A percentile compares a stretch with the other conserved stretches of the same genome.
Evolutionary conservation across 225 moss, liverwort and hornwort species (phyloP).

Genomic region (Marchantia paleacea): DNA sequence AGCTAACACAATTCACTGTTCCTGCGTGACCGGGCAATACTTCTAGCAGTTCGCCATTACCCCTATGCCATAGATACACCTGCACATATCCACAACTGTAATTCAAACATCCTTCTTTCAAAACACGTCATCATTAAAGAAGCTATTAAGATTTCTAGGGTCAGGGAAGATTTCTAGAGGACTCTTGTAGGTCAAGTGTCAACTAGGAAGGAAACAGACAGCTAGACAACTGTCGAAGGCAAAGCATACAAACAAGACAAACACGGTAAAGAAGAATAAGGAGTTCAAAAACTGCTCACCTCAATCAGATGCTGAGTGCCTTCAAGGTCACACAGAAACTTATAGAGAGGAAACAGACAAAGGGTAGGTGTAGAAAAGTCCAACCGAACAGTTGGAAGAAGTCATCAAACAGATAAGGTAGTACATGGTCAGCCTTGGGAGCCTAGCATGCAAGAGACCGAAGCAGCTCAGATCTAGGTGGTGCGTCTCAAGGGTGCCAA

Average conservation of each 20-base stretch:
- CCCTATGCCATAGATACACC: constrained; percentile 99
- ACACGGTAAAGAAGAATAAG: not conserved
- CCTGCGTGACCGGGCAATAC: constrained; percentile 93
- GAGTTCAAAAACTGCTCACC: too few species aligned
- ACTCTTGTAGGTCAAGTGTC: not conserved
- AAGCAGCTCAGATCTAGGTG: too few species aligned
- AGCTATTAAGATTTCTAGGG: not conserved
- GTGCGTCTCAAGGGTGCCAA: too few species aligned
- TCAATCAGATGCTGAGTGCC: too few species aligned
- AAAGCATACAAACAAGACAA: not conserved
- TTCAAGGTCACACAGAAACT: too few species aligned
- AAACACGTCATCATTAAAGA: not conserved
- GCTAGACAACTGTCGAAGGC: not conserved
- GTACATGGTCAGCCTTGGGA: too few species aligned
- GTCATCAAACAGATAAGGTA: too few species aligned
- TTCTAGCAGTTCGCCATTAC: constrained; percentile 92
- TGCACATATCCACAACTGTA: constrained; percentile 34
- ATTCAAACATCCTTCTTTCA: constrained; percentile 5
- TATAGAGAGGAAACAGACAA: too few species aligned
- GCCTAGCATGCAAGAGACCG: too few species aligned
- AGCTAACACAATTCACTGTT: constrained; percentile 98
- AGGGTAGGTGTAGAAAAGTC: too few species aligned
- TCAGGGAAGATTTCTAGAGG: not conserved
- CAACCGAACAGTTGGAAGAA: too few species aligned
- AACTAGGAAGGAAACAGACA: not conserved